phyloP scores from a whole-genome alignment of 768 basidiomycete species.

The Suillus luteus region DNA sequence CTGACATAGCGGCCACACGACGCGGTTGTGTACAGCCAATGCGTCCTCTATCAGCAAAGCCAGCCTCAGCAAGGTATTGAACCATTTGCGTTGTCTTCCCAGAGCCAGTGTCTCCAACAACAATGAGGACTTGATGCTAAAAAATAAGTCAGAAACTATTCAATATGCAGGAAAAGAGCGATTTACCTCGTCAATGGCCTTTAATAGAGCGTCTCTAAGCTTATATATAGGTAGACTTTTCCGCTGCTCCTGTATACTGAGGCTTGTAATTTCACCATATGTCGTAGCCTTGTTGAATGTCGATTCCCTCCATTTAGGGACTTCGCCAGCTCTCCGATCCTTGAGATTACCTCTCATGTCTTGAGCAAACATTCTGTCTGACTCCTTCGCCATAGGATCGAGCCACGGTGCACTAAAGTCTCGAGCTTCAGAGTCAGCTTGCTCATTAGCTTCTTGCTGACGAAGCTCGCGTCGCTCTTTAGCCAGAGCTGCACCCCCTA shows the following conservation, averaged over 20 bases:
- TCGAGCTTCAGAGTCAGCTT: slow-evolving; percentile 90
- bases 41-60: slow-evolving; percentile 85
- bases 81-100: slow-evolving; percentile 99
- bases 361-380: slow-evolving; percentile 89
- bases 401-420: slow-evolving; percentile 98
- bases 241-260: slow-evolving; percentile 94
- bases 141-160: slow-evolving; percentile 20
- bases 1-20: slow-evolving; percentile 99
- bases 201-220: slow-evolving; percentile 83
- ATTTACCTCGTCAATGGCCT: slow-evolving; percentile 87
- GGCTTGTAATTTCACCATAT: slow-evolving; percentile 87
- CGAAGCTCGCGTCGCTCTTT: slow-evolving; percentile 94
- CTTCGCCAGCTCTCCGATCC: slow-evolving; percentile 80
- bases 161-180: slow-evolving; percentile 8
- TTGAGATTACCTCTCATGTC: slow-evolving; percentile 82
- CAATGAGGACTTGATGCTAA: slow-evolving; percentile 88
- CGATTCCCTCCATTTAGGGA: slow-evolving; percentile 89
- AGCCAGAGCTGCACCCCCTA: slow-evolving; percentile 89
- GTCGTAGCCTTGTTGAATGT: slow-evolving; percentile 96
- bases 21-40: slow-evolving; percentile 99
- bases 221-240: slow-evolving; percentile 93
- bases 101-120: slow-evolving; percentile 97
- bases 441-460: slow-evolving; percentile 92
- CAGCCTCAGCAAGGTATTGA: slow-evolving; percentile 95
- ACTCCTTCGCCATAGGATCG: slow-evolving; percentile 92